These are phyloP conservation scores for Cyclotella sp. DNA, from an alignment of 108 stramenopile genomes.

Conservation along the genomic window DNA sequence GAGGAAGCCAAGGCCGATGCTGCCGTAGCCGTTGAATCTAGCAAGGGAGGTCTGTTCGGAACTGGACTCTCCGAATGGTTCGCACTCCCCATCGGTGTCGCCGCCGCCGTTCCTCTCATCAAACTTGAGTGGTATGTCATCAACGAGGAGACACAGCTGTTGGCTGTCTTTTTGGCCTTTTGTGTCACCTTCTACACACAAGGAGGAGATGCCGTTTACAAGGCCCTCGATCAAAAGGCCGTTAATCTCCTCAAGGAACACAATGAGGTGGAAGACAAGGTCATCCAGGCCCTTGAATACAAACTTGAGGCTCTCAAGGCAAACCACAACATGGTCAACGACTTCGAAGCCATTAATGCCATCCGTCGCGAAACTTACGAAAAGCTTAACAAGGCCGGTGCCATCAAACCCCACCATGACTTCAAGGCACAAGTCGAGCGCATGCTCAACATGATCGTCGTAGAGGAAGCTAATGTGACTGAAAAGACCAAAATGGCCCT, in stretches of 20 bases:
- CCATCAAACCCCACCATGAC: constrained; percentile 86
- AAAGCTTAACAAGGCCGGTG: constrained; percentile 84
- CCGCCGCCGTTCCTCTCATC: constrained; percentile 82
- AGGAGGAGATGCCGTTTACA: constrained; percentile 85
- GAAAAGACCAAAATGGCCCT: constrained; percentile 86
- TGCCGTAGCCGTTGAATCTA: constrained; percentile 27
- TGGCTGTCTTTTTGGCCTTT: constrained; percentile 85
- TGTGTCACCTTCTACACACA: constrained; percentile 85
- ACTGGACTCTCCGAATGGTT: constrained; percentile 78
- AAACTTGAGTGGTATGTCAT: constrained; percentile 82
- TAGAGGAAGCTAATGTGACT: constrained; percentile 69
- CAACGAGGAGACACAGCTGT: constrained; percentile 89
- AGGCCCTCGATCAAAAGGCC: constrained; percentile 74
- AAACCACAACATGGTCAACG: constrained; percentile 71
- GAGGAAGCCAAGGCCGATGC: constrained; percentile 64
- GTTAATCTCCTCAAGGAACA: constrained; percentile 78
- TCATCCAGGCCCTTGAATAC: constrained; percentile 77
- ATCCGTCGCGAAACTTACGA: constrained; percentile 70
- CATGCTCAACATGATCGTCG: constrained; percentile 73
- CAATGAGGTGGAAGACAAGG: constrained; percentile 79
- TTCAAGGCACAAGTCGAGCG: constrained; percentile 86
- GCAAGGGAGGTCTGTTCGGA: constrained; percentile 73
- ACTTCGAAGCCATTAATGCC: constrained; percentile 70
- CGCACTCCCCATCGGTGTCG: constrained; percentile 81
- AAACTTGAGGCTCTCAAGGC: constrained; percentile 80